Conservation (phyloP, 2,329 filamentous ascomycete genomes). For the Dendrostoma leiphaemia region DNA sequence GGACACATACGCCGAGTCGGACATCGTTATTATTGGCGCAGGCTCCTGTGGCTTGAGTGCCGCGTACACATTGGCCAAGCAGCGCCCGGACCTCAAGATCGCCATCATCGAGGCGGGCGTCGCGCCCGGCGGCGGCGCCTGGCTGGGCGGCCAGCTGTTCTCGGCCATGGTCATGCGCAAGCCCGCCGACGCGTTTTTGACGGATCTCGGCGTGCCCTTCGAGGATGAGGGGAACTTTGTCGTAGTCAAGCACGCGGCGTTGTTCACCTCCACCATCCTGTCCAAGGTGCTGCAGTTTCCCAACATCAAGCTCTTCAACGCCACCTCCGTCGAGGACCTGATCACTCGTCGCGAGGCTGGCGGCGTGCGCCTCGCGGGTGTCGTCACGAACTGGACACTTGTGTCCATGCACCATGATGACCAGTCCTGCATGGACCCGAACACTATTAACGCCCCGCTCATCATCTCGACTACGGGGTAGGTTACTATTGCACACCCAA, state of each 20-base stretch:
- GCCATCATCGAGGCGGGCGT: slow-evolving; percentile 88
- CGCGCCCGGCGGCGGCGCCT: slow-evolving; percentile 83
- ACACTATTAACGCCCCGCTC: slow-evolving; percentile 90
- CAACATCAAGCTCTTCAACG: slow-evolving; percentile 96
- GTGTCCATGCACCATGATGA: slow-evolving; percentile 85
- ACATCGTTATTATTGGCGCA: slow-evolving; percentile 90
- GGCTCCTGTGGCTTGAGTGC: slow-evolving; percentile 84
- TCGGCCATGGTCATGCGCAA: slow-evolving; percentile 94
- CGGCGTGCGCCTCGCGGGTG: slow-evolving; percentile 73
- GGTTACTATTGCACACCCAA: too few species aligned
- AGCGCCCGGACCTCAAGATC: slow-evolving; percentile 86
- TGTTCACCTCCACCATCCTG: slow-evolving; percentile 87
- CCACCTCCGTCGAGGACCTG: slow-evolving; percentile 86
- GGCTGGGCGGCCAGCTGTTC: slow-evolving; percentile 93
- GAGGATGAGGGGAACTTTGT: slow-evolving; percentile 88
- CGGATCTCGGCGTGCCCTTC: slow-evolving; percentile 77
- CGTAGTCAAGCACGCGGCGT: slow-evolving; percentile 88
- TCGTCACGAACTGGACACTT: slow-evolving; percentile 95
- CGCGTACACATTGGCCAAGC: slow-evolving; percentile 79
- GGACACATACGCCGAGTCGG: slow-evolving; percentile 84
- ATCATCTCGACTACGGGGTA: slow-evolving; percentile 88
- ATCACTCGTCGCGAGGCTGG: slow-evolving; percentile 69
- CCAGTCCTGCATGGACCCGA: slow-evolving; percentile 95
- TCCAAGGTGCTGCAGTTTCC: slow-evolving; percentile 80
- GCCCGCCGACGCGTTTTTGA: slow-evolving; percentile 81